Percentiles rank a stretch among this genome's conserved stretches.
These are phyloP conservation scores for Ogataea trehalophila DNA, from an alignment of 805 yeast genomes.

Conservation along the genomic window DNA sequence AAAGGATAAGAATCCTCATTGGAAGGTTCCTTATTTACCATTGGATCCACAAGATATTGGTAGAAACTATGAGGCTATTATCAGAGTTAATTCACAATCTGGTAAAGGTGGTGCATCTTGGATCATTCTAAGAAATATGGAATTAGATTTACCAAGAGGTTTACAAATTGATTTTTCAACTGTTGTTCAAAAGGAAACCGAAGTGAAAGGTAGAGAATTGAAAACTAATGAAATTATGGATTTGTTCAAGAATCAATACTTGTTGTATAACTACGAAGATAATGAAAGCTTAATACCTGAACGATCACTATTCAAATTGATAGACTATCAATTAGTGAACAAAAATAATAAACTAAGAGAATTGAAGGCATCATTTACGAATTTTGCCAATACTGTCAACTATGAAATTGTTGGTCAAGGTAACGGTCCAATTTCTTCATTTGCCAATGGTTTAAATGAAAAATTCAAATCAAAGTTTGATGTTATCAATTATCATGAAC, in stretches of 20 bases:
- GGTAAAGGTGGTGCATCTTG: slow-evolving; percentile 91
- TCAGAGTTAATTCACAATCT: slow-evolving; percentile 81
- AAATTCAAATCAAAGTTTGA: slow-evolving; percentile 46
- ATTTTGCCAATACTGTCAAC: slow-evolving; percentile 32
- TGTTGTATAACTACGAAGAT: slow-evolving; percentile 31
- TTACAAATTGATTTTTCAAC: slow-evolving; percentile 72
- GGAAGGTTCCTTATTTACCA: slow-evolving; percentile 81
- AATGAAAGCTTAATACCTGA: slow-evolving; percentile 15
- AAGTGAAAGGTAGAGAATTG: slow-evolving; percentile 66
- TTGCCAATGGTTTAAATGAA: slow-evolving; percentile 54
- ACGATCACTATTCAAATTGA: slow-evolving; percentile 20
- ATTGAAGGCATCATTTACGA: slow-evolving; percentile 45
- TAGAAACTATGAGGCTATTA: slow-evolving; percentile 87
- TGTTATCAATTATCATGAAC: slow-evolving; percentile 72
- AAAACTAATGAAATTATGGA: slow-evolving; percentile 57
- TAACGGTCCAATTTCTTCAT: slow-evolving; percentile 80
- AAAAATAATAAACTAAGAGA: slow-evolving; percentile 37
- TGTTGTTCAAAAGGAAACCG: slow-evolving; percentile 67
- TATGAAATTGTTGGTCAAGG: slow-evolving; percentile 53
- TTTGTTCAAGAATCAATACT: slow-evolving; percentile 59
- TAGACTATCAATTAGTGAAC: slow-evolving; percentile 23
- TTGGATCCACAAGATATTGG: slow-evolving; percentile 83
- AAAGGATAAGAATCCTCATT: slow-evolving; percentile 35
- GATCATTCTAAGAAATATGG: slow-evolving; percentile 72
- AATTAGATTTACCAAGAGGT: slow-evolving; percentile 76